Percentiles rank a stretch among this genome's conserved stretches.
phyloP scores from a whole-genome alignment of 2,329 filamentous ascomycete species.

The Rutstroemia sp. region DNA sequence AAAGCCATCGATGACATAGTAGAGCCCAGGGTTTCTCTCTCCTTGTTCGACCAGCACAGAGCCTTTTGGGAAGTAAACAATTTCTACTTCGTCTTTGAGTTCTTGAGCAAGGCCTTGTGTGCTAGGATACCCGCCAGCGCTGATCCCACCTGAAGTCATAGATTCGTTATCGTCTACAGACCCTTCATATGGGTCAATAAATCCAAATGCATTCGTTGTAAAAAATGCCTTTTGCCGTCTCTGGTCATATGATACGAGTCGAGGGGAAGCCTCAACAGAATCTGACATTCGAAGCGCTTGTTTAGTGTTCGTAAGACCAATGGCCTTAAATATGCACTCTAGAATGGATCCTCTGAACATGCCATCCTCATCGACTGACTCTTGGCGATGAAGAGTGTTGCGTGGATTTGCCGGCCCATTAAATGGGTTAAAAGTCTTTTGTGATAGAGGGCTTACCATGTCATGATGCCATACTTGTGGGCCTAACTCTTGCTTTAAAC shows the following conservation, averaged over 20 bases:
- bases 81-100: constrained; percentile 86
- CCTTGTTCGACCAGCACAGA: constrained; percentile 94
- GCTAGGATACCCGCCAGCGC: constrained; percentile 51
- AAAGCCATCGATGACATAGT: constrained; percentile 97
- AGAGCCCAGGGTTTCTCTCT: constrained; percentile 90
- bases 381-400: constrained; percentile 58
- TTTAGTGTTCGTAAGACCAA: constrained; percentile 68
- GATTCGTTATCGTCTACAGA: constrained; percentile 82
- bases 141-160: constrained; percentile 61
- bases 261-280: constrained; percentile 80
- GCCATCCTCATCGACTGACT: constrained; percentile 80
- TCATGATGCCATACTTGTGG: constrained; percentile 28
- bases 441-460: constrained; percentile 31
- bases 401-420: constrained; percentile 40
- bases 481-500: constrained; percentile 13
- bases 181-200: constrained; percentile 77
- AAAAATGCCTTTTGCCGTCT: constrained; percentile 73
- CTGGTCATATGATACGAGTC: constrained; percentile 76
- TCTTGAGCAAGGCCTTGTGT: constrained; percentile 65
- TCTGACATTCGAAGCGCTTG: constrained; percentile 58
- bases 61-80: constrained; percentile 93
- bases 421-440: constrained; percentile 49
- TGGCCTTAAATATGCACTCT: constrained; percentile 91
- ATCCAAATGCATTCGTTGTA: constrained; percentile 77
- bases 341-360: constrained; percentile 85